phyloP scores from a whole-genome alignment of 495 filamentous ascomycete genomes.

The Xylaria sp. region DNA sequence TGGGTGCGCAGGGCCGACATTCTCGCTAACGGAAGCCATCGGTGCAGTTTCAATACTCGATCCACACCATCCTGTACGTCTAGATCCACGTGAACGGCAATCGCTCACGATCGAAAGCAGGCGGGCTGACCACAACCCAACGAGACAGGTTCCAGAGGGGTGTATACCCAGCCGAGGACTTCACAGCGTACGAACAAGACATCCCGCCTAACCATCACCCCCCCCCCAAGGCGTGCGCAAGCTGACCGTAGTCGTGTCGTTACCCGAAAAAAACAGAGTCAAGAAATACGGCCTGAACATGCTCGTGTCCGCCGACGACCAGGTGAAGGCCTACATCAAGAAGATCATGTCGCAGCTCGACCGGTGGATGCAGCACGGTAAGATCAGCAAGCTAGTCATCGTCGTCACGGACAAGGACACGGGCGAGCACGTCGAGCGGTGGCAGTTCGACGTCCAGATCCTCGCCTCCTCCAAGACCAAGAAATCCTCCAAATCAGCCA shows the following conservation, averaged over 20 bases:
- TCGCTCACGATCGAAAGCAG: slow-evolving; percentile 5
- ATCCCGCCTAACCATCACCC: too few species aligned
- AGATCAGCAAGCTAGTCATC: slow-evolving; percentile 95
- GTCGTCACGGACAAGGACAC: slow-evolving; percentile 96
- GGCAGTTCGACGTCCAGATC: slow-evolving; percentile 97
- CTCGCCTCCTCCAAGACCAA: slow-evolving; percentile 61
- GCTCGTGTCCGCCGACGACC: slow-evolving; percentile 94
- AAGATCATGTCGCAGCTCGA: slow-evolving; percentile 97
- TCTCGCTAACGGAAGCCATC: not conserved
- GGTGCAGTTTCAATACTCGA: slow-evolving; percentile 90
- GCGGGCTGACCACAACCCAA: slow-evolving; percentile 21
- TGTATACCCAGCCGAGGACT: slow-evolving; percentile 98
- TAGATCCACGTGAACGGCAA: slow-evolving; percentile 12
- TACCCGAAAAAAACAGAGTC: slow-evolving; percentile 60
- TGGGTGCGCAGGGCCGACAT: not conserved
- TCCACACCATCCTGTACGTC: slow-evolving; percentile 85
- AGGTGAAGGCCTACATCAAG: slow-evolving; percentile 98
- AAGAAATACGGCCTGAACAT: slow-evolving; percentile 99
- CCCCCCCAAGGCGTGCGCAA: too few species aligned
- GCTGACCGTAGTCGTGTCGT: not conserved
- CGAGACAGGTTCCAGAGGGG: slow-evolving; percentile 93
- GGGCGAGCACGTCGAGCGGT: slow-evolving; percentile 92
- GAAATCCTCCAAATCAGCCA: slow-evolving; percentile 49
- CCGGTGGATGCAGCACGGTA: slow-evolving; percentile 94
- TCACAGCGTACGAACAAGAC: slow-evolving; percentile 79